Percentiles rank a stretch among this genome's conserved stretches.
These are phyloP conservation scores for Galeopsis tetrahit DNA, from an alignment of 257 asterid species.

Conservation along the genomic window DNA sequence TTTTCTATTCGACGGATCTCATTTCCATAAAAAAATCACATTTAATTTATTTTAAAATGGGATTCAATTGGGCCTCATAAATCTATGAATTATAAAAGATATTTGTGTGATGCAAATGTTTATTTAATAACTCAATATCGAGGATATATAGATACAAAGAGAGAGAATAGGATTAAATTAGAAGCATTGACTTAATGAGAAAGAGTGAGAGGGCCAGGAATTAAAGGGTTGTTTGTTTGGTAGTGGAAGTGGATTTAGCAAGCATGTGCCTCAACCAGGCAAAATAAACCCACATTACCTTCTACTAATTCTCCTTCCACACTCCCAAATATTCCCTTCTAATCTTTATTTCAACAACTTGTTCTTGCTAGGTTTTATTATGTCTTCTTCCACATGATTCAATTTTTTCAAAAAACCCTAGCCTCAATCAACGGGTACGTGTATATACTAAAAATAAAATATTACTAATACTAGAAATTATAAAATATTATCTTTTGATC, in stretches of 20 bases:
- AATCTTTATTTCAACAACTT: constrained; percentile 59
- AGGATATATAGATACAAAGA: constrained; percentile 17
- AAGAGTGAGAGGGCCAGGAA: constrained; percentile 38
- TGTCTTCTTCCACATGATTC: constrained; percentile 59
- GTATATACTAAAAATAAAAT: not conserved
- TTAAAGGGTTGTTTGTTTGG: constrained; percentile 49
- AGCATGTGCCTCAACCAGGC: constrained; percentile 51
- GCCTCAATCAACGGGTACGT: constrained; percentile 54
- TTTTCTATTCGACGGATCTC: no score
- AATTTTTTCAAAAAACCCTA: constrained; percentile 46
- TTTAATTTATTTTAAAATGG: no score
- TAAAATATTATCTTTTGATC: no score
- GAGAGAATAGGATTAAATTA: constrained; percentile 35
- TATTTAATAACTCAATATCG: not conserved
- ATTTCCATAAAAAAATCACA: no score
- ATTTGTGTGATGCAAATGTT: no score
- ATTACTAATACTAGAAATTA: no score
- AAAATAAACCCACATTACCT: constrained; percentile 71
- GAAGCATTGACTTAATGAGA: constrained; percentile 49
- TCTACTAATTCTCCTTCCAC: constrained; percentile 71
- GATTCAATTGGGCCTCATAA: no score
- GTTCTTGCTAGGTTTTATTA: constrained; percentile 60
- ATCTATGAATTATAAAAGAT: no score
- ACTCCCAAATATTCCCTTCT: constrained; percentile 80
- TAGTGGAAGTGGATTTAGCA: constrained; percentile 46